Percentiles rank a stretch among this genome's conserved stretches.
Evolutionary conservation across 2,329 filamentous ascomycete genomes (phyloP).

Genomic region (Penicillium sp.): DNA sequence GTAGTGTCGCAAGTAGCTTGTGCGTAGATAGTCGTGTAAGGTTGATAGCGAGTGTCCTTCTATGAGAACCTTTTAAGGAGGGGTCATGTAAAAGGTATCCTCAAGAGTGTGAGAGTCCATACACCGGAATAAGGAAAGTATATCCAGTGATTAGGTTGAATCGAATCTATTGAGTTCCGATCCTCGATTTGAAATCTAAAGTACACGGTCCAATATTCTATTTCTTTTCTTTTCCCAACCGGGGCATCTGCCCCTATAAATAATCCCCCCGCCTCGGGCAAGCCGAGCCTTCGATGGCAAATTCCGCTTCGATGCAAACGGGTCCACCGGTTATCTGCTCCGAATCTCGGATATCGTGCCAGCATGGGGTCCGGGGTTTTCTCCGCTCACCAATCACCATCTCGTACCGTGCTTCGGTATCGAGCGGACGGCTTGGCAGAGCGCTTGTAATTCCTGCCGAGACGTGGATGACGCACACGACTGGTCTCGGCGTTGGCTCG

Average conservation of each 20-base stretch:
- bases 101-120: constrained; percentile 35
- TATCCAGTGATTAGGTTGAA: constrained; percentile 5
- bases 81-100: constrained; percentile 34
- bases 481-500: constrained; percentile 19
- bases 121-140: constrained; percentile 15
- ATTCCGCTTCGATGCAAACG: constrained; percentile 5
- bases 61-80: constrained; percentile 26
- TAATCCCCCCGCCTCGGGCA: constrained; percentile 1
- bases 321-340: neutral
- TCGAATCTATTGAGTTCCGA: constrained; percentile 9
- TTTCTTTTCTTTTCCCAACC: neutral
- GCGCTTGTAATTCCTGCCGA: neutral
- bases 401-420: constrained; percentile 6
- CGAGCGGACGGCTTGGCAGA: constrained; percentile 19
- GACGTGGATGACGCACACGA: constrained; percentile 23
- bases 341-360: constrained; percentile 7
- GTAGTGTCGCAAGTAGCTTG: neutral
- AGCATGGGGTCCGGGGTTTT: constrained; percentile 15
- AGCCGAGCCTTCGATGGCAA: constrained; percentile 14
- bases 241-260: constrained; percentile 18
- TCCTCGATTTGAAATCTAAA: constrained; percentile 10
- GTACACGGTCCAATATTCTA: constrained; percentile 12
- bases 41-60: constrained; percentile 7
- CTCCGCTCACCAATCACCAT: constrained; percentile 11
- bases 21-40: too few relatives aligned